Base-by-base conservation (phyloP, 2,329 filamentous ascomycete species). In the Ophiostoma australiae region DNA sequence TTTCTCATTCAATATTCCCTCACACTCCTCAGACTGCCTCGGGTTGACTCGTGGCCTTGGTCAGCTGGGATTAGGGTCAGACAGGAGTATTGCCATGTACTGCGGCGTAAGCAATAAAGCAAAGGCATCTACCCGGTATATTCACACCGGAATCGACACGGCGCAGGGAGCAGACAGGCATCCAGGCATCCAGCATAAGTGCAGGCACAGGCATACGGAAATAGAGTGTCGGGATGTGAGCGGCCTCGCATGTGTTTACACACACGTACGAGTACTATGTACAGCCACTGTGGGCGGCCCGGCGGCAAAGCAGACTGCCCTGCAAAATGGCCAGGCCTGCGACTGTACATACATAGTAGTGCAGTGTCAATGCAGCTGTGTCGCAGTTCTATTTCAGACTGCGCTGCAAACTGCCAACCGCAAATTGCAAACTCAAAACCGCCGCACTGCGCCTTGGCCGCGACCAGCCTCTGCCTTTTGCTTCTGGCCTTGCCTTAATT, bases 1-100 rank as follows among this genome's bases (percentile, higher is more conserved):
- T 58, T 58, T 58, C 52, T 23, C n/a, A 58, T 48, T 48, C 44
- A 48, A 48, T 48, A 58, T 58, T 58, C 52, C 8, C 52, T 27
- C 23, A 15, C 4, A n/a, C 5, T 48, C 17, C 17, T 48, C 44
- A 20, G 44, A 20, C 44, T 48, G 3, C 44, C 17, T 48, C 44
- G 20, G 44, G 20, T 17, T 48, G 52, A 58, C 52, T 58, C 52
- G 52, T 27, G 52, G 52, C 52, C 10, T 31, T 27, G n/a, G 4
- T 58, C 52, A 58, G 52, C 52, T 27, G 23, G 52, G n/a, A 58
- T 58, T 7, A 48, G 13, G 27, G 52, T 23, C 52, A 58, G n/a
- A 27, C 52, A 13, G 52, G n/a, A 58, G 52, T 55, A 23, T 11
- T 39, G 37, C 37, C 11, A 48, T 7, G 15, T 41, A 13, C 39